Evolutionary conservation across 139 green algal species (phyloP).

Genomic region (Picochlorum sp.): DNA sequence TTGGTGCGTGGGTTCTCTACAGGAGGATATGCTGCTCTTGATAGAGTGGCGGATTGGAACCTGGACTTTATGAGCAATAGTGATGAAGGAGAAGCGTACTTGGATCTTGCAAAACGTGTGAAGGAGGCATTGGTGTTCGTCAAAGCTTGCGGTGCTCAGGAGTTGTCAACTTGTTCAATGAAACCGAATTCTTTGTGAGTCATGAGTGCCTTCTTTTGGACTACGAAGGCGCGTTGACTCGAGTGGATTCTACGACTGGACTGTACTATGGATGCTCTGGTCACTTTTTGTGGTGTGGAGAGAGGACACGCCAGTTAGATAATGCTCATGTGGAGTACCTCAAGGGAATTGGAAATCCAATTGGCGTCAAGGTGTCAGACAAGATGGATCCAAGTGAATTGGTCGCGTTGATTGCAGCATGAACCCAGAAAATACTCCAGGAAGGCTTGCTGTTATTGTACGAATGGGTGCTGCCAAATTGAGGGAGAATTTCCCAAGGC

Average conservation of each 20-base stretch:
- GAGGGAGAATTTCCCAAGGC: conserved; percentile 57
- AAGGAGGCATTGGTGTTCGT: conserved; percentile 94
- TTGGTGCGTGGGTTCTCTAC: conserved; percentile 91
- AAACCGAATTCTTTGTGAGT: conserved; percentile 96
- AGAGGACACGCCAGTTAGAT: conserved; percentile 97
- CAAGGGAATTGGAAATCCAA: conserved; percentile 87
- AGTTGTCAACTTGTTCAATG: conserved; percentile 64
- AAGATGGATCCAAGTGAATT: conserved; percentile 90
- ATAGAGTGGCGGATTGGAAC: conserved; percentile 90
- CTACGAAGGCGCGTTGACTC: conserved; percentile 90
- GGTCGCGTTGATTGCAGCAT: conserved; percentile 79
- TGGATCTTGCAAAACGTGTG: conserved; percentile 78
- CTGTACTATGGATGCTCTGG: conserved; percentile 88
- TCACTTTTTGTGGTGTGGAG: conserved; percentile 97
- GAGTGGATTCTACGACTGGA: conserved; percentile 76
- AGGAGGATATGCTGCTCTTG: conserved; percentile 89
- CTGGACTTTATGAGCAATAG: conserved; percentile 96
- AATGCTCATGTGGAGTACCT: conserved; percentile 95
- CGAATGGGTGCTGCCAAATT: conserved; percentile 94
- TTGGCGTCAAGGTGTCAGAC: conserved; percentile 90
- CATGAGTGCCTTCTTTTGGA: conserved; percentile 93
- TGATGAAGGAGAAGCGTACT: conserved; percentile 75
- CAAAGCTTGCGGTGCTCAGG: conserved; percentile 81
- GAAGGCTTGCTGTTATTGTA: conserved; percentile 86
- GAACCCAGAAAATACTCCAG: conserved; percentile 92